Conservation (phyloP, 148 eudicot genomes). For the Chenopodium album region DNA sequence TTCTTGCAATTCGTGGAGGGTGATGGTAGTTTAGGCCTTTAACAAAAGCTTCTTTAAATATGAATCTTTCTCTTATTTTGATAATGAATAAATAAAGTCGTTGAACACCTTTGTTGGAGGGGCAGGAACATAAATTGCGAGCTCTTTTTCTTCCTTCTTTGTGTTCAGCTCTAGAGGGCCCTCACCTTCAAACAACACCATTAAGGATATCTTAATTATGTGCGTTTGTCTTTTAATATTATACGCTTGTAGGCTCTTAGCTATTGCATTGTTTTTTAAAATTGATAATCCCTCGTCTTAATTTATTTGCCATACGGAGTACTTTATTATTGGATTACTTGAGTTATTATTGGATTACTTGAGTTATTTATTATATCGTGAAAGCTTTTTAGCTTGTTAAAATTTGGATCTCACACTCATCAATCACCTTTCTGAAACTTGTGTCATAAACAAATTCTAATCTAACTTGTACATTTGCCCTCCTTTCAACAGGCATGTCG, state of each 20-base stretch:
- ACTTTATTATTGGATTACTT: no score
- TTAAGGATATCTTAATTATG: not conserved
- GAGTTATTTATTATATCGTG: no score
- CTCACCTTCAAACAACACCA: slow-evolving; percentile 13
- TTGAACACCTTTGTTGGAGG: slow-evolving; percentile 35
- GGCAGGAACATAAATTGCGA: slow-evolving; percentile 22
- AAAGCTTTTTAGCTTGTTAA: no score
- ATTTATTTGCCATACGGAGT: no score
- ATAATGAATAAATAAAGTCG: slow-evolving; percentile 36
- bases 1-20: slow-evolving; percentile 10
- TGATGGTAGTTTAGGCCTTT: slow-evolving; percentile 32
- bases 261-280: no score
- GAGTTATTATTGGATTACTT: no score
- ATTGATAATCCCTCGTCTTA: no score
- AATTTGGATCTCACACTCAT: no score
- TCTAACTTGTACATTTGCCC: not conserved
- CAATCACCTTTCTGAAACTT: no score
- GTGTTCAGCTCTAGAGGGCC: slow-evolving; percentile 21
- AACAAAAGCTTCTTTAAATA: slow-evolving; percentile 43
- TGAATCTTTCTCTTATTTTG: slow-evolving; percentile 50
- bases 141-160: slow-evolving; percentile 20
- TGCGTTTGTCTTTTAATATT: no score
- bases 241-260: no score
- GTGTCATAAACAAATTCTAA: not conserved
- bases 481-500: slow-evolving; percentile 38